These are phyloP conservation scores for Kuraishia borneana DNA, from an alignment of 805 yeast genomes.

Conservation along the genomic window DNA sequence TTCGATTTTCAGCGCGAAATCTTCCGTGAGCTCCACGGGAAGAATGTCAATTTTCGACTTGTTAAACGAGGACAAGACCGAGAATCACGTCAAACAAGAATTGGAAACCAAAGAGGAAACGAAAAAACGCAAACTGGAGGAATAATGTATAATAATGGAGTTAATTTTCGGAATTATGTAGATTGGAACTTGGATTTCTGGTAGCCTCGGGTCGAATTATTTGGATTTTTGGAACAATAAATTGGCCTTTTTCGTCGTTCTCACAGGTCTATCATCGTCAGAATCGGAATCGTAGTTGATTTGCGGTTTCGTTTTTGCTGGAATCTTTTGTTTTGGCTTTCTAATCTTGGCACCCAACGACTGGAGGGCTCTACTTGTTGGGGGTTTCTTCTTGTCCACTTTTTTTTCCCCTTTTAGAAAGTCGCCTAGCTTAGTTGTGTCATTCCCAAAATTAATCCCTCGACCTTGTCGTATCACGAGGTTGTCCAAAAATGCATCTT, in stretches of 20 bases:
- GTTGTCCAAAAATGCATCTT: constrained; percentile 4
- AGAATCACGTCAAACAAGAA: background rate
- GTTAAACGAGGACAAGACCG: constrained; percentile 1
- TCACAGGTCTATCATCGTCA: constrained; percentile 2
- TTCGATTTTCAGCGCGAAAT: constrained; percentile 3
- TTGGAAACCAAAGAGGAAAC: background rate
- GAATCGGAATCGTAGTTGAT: constrained; percentile 1
- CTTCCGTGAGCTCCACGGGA: background rate
- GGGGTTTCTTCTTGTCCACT: background rate
- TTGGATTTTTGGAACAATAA: constrained; percentile 5
- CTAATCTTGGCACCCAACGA: constrained; percentile 7
- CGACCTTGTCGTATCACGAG: constrained; percentile 8
- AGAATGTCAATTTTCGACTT: constrained; percentile 1
- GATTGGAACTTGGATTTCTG: too few species aligned
- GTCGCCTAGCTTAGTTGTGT: constrained; percentile 7
- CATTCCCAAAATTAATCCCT: constrained; percentile 4
- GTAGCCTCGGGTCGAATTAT: too few species aligned
- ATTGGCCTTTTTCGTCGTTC: constrained; percentile 6
- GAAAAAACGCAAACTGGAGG: too few species aligned
- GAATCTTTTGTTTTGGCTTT: constrained; percentile 2
- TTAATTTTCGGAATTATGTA: too few species aligned
- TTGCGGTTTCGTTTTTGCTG: background rate
- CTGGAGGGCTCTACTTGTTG: constrained; percentile 2
- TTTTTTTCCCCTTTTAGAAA: constrained; percentile 6
- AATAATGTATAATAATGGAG: too few species aligned